A percentile compares a stretch with the other conserved stretches of the same genome.
Evolutionary conservation across 164 flowering plant species (phyloP).

Genomic region (Protea cynaroides): DNA sequence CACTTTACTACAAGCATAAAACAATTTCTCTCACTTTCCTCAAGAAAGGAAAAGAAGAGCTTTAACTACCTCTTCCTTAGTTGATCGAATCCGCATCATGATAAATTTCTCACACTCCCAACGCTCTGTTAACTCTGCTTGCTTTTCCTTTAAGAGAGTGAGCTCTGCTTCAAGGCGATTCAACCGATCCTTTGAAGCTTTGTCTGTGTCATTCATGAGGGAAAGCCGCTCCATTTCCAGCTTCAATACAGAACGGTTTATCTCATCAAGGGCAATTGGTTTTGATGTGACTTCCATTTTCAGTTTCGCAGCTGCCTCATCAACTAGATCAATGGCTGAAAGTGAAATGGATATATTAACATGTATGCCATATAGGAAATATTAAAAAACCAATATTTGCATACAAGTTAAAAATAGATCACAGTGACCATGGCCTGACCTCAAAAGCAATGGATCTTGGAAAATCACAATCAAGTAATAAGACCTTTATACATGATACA

Average conservation of each 20-base stretch:
- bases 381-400: not conserved
- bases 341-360: constrained; percentile 5
- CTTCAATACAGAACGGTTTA: constrained; percentile 75
- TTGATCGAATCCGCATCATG: constrained; percentile 85
- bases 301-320: constrained; percentile 95
- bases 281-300: constrained; percentile 97
- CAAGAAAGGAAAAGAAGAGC: not conserved
- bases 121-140: constrained; percentile 68
- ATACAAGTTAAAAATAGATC: not conserved
- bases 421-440: too few species aligned
- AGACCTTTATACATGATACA: too few species aligned
- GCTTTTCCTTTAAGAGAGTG: constrained; percentile 59
- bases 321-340: constrained; percentile 93
- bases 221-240: constrained; percentile 93
- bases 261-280: constrained; percentile 89
- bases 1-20: not conserved
- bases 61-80: constrained; percentile 75
- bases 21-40: not conserved
- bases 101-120: constrained; percentile 94
- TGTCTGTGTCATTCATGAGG: constrained; percentile 80
- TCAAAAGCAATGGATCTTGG: too few species aligned
- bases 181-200: constrained; percentile 81
- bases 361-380: not conserved
- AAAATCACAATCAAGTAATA: too few species aligned
- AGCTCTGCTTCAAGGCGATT: constrained; percentile 80